Evolutionary conservation across 768 basidiomycete genomes (phyloP).

Genomic region (Boletus subparvulus): DNA sequence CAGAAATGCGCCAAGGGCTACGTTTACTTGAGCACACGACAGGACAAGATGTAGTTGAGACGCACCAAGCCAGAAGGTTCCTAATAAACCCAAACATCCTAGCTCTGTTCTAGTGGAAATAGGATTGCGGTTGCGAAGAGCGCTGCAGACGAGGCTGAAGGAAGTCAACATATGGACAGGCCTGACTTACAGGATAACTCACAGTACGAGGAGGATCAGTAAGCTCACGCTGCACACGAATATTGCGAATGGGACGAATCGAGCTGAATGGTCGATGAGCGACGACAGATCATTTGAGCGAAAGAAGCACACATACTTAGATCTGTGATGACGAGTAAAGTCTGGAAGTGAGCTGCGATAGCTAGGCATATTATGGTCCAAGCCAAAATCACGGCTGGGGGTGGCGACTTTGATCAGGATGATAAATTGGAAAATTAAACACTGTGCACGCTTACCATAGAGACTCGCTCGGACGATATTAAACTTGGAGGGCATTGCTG

Average conservation of each 20-base stretch:
- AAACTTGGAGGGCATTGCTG: conserved; percentile 69
- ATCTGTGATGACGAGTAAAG: conserved; percentile 68
- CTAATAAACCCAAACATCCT: conserved; percentile 65
- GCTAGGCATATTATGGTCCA: conserved; percentile 80
- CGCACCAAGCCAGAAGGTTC: conserved; percentile 79
- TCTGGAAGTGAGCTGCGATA: conserved; percentile 77
- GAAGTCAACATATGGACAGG: conserved; percentile 1
- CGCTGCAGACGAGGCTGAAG: conserved; percentile 60
- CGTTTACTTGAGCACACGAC: conserved; percentile 11
- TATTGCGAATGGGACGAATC: conserved; percentile 83
- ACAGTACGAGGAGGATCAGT: conserved; percentile 68
- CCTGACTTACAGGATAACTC: conserved; percentile 28
- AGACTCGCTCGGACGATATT: conserved; percentile 64
- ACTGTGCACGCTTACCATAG: conserved; percentile 50
- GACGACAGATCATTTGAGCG: not conserved
- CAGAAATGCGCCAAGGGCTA: conserved; percentile 74
- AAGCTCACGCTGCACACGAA: conserved; percentile 75
- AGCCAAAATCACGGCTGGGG: conserved; percentile 59
- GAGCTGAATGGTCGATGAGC: conserved; percentile 48
- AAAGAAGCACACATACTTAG: conserved; percentile 55
- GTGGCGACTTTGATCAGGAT: conserved; percentile 3
- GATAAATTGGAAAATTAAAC: not conserved
- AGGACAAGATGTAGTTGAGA: conserved; percentile 5
- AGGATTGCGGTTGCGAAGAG: conserved; percentile 67
- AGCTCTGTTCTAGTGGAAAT: conserved; percentile 78